Percentiles rank a stretch among this genome's conserved stretches.
Evolutionary conservation across 108 stramenopile genomes (phyloP).

Genomic region (Nannochloropsis oceanica): DNA sequence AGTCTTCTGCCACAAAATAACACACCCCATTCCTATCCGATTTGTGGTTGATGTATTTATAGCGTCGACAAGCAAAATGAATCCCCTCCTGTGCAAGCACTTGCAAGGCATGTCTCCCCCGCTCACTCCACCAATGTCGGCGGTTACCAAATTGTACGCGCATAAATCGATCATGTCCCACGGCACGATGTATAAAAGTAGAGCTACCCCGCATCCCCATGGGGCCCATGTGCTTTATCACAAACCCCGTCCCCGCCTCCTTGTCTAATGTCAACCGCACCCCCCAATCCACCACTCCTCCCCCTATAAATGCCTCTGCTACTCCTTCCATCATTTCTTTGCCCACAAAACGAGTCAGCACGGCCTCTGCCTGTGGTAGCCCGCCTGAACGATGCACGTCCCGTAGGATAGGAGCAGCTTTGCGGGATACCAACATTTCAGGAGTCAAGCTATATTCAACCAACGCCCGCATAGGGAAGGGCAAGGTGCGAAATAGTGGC

Average conservation of each 20-base stretch:
- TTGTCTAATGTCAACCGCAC: neutral
- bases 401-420: neutral
- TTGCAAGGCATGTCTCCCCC: neutral
- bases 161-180: neutral
- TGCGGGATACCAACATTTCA: neutral
- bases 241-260: neutral
- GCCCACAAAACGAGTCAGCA: neutral
- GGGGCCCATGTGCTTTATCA: neutral
- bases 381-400: neutral
- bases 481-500: neutral
- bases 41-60: neutral
- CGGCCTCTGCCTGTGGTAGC: neutral
- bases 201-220: neutral
- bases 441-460: neutral
- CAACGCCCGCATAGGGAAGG: neutral
- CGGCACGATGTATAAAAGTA: neutral
- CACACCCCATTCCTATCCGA: neutral
- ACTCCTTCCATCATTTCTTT: neutral
- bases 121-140: neutral
- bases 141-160: neutral
- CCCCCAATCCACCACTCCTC: neutral
- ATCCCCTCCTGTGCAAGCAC: neutral
- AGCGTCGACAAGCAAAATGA: neutral
- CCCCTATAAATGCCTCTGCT: neutral
- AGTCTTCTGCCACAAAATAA: neutral